Base-by-base conservation (phyloP, 139 green algal genomes). In the Helicosporidium sp. region DNA sequence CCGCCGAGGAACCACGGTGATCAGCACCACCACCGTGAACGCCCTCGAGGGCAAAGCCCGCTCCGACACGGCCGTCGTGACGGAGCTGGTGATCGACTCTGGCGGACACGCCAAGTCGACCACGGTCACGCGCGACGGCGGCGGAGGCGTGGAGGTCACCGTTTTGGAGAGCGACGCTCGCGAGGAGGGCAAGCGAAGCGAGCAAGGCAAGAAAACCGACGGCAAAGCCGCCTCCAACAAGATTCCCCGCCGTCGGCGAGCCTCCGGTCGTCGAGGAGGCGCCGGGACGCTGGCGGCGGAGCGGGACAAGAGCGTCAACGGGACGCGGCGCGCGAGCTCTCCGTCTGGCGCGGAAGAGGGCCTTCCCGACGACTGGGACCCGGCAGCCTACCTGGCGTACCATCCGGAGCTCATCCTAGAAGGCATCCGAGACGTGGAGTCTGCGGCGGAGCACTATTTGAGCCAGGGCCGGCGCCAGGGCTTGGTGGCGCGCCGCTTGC, bases 371-470 rank as follows among this genome's bases (percentile, higher is more conserved):
- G 53, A 49, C 16, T 60, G 52, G 22, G 53, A 60, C 41, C 36
- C 53, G 26, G 31, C 52, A 40, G 54, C 61, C 5, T 79, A 79
- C 48, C 53, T 76, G 27, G 43, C 68, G 6, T 72, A 72, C 34
- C 60, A 79, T 31, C 67, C 71, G 3, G 64, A 79, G 36, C 53
- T 79, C 16, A 31, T 42, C 33, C 22, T 18, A 18, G 33, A 27
- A 17, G 60, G 62, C 48, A 51, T 76, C 3, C 27, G 7, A 4
- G 64, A 39, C 1, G 57, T 59, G n/a, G 39, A 60, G 16, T 31
- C 48, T 0, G 67, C 71, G 16, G 41, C 41, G 26, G 43, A 60
- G 51, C 71, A 79, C 50, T 79, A 79, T 46, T 36, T 55, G 6
- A 26, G 48, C 12, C 46, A 52, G 16, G 71, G 71, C 19, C 40